Percentiles rank a stretch among this genome's conserved stretches.
phyloP scores from a whole-genome alignment of 2,329 filamentous ascomycete species.

The Ramularia endophylla region DNA sequence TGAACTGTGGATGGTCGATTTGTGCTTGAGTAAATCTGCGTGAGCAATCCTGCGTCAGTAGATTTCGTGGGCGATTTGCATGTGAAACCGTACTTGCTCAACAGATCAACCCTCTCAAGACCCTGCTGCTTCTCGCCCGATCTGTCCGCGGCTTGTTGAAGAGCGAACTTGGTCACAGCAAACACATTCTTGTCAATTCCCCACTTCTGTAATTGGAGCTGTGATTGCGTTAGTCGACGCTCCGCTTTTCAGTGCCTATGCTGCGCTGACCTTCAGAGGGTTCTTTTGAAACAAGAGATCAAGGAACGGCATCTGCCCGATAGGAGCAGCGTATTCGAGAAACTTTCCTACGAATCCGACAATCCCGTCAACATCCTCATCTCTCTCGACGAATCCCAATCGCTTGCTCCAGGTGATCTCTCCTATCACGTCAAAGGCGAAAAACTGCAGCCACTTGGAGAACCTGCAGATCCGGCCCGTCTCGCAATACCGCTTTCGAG shows the following conservation, averaged over 20 bases:
- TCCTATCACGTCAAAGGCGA: slow-evolving; percentile 76
- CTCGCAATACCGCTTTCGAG: slow-evolving; percentile 37
- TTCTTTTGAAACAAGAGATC: slow-evolving; percentile 69
- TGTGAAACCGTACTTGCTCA: slow-evolving; percentile 53
- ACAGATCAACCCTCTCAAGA: slow-evolving; percentile 53
- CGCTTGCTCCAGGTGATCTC: slow-evolving; percentile 71
- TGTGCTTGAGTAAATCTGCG: slow-evolving; percentile 57
- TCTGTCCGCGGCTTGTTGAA: slow-evolving; percentile 60
- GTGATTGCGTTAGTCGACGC: background rate
- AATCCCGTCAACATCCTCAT: slow-evolving; percentile 70
- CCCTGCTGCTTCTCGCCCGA: slow-evolving; percentile 41
- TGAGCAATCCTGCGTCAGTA: too few relatives aligned
- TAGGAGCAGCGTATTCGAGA: slow-evolving; percentile 65
- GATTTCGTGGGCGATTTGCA: too few relatives aligned
- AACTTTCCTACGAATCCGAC: slow-evolving; percentile 58
- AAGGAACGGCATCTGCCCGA: slow-evolving; percentile 69
- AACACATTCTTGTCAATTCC: slow-evolving; percentile 64
- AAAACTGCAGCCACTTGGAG: slow-evolving; percentile 69
- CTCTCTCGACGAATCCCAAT: slow-evolving; percentile 68
- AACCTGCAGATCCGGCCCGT: slow-evolving; percentile 53
- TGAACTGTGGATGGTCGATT: slow-evolving; percentile 62
- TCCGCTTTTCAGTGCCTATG: too few relatives aligned
- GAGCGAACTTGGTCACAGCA: slow-evolving; percentile 66
- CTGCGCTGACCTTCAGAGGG: slow-evolving; percentile 47
- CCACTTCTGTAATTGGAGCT: slow-evolving; percentile 58